Conservation (phyloP, 2,329 filamentous ascomycete species). For the Xylaria multiplex region DNA sequence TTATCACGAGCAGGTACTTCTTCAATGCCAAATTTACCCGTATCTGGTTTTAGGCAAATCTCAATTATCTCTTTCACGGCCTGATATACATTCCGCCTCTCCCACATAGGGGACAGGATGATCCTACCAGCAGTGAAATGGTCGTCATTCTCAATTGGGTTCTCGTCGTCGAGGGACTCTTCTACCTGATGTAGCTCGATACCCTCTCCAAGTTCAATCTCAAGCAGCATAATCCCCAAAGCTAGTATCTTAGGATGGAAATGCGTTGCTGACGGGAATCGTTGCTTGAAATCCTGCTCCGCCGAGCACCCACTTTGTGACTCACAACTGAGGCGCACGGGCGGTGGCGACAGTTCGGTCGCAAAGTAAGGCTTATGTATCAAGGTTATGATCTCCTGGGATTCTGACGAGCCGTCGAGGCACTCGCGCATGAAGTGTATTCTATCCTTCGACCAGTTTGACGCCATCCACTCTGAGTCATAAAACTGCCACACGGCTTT, state of each 20-base stretch:
- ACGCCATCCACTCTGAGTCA: no score
- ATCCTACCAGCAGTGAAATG: conserved; percentile 9
- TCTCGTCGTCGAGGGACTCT: conserved; percentile 4
- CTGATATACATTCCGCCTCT: no score
- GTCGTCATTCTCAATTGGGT: conserved; percentile 9
- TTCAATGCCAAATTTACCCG: no score
- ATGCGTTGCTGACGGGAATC: conserved; percentile 10
- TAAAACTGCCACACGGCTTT: conserved; percentile 12
- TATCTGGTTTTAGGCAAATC: no score
- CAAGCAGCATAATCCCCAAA: conserved; percentile 11
- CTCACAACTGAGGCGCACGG: no score
- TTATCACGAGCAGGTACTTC: no score
- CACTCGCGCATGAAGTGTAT: conserved; percentile 13
- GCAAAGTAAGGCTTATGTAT: neutral
- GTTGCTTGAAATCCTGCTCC: neutral
- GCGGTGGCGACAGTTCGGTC: no score
- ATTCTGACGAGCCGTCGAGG: neutral
- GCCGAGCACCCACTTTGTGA: no score
- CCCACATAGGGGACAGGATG: neutral
- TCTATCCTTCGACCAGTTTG: conserved; percentile 9
- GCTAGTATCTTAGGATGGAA: conserved; percentile 10
- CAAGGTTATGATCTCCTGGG: neutral
- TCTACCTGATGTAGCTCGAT: conserved; percentile 1
- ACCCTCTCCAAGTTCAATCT: conserved; percentile 8
- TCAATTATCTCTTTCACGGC: no score